Conservation (phyloP, 2,329 filamentous ascomycete species). For the Emergomyces pasteurianus region DNA sequence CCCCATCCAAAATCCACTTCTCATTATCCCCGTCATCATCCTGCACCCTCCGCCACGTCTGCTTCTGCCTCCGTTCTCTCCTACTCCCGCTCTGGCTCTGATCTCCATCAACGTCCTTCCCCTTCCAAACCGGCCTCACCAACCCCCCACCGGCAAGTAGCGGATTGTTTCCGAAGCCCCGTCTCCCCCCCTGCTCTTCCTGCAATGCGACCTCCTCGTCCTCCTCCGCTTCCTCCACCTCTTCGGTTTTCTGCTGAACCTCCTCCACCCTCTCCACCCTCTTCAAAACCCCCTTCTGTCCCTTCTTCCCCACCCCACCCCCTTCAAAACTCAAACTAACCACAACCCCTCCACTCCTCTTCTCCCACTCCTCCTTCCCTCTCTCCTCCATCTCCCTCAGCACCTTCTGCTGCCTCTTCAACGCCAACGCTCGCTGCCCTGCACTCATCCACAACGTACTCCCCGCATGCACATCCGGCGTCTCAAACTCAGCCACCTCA, state of each 20-base stretch:
- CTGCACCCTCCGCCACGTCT: slow-evolving; percentile 36
- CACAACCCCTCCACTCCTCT: slow-evolving; percentile 57
- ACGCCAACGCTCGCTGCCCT: slow-evolving; percentile 65
- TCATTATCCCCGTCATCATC: slow-evolving; percentile 38
- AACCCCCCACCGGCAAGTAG: slow-evolving; percentile 32
- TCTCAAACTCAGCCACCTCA: slow-evolving; percentile 66
- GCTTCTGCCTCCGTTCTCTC: slow-evolving; percentile 19
- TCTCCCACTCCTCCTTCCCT: slow-evolving; percentile 76
- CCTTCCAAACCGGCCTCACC: slow-evolving; percentile 35
- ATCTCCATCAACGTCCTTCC: slow-evolving; percentile 13
- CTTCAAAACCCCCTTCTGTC: slow-evolving; percentile 53
- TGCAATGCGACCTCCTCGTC: slow-evolving; percentile 15
- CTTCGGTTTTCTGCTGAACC: slow-evolving; percentile 13
- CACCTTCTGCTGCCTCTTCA: slow-evolving; percentile 76
- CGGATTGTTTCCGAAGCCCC: slow-evolving; percentile 33
- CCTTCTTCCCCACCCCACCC: slow-evolving; percentile 62
- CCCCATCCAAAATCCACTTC: slow-evolving; percentile 37
- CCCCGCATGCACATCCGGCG: slow-evolving; percentile 38
- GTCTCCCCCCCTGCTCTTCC: slow-evolving; percentile 13
- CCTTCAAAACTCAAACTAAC: slow-evolving; percentile 73
- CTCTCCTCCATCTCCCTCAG: slow-evolving; percentile 80
- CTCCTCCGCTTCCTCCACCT: slow-evolving; percentile 16
- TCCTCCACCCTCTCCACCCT: slow-evolving; percentile 33
- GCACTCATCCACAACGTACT: slow-evolving; percentile 74
- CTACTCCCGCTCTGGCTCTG: not conserved